These are phyloP conservation scores for Ganoderma boninense DNA, from an alignment of 1,284 basidiomycete genomes.

Conservation along the genomic window DNA sequence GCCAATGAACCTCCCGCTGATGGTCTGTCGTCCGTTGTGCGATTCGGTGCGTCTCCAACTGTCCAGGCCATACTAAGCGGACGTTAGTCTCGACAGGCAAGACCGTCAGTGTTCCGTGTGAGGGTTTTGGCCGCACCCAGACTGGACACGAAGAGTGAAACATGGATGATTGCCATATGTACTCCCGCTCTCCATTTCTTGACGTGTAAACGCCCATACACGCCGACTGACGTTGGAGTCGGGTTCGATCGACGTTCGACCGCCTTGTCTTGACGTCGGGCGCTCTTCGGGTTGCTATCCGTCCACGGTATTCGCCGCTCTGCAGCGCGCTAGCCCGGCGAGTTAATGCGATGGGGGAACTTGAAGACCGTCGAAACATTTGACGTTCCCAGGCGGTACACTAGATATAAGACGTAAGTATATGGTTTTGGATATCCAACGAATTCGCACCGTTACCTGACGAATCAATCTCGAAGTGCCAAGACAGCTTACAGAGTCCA, in stretches of 20 bases:
- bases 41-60: neutral
- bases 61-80: neutral
- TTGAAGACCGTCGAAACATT: neutral
- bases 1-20: neutral
- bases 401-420: neutral
- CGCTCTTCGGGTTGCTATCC: neutral
- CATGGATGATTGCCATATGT: no score
- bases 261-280: neutral
- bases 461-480: neutral
- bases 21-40: neutral
- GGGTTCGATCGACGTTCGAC: no score
- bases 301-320: neutral
- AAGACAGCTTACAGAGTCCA: no score
- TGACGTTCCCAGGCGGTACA: neutral
- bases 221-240: neutral
- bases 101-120: no score
- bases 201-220: no score
- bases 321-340: no score
- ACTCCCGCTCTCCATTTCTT: neutral
- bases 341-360: no score
- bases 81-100: no score
- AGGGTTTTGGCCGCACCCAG: no score
- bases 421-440: no score
- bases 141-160: neutral
- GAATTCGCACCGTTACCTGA: neutral